Percentiles rank a stretch among this genome's conserved stretches.
These are phyloP conservation scores for Coemansia sp. DNA, from an alignment of 192 early-diverging fungal genomes.

Conservation along the genomic window DNA sequence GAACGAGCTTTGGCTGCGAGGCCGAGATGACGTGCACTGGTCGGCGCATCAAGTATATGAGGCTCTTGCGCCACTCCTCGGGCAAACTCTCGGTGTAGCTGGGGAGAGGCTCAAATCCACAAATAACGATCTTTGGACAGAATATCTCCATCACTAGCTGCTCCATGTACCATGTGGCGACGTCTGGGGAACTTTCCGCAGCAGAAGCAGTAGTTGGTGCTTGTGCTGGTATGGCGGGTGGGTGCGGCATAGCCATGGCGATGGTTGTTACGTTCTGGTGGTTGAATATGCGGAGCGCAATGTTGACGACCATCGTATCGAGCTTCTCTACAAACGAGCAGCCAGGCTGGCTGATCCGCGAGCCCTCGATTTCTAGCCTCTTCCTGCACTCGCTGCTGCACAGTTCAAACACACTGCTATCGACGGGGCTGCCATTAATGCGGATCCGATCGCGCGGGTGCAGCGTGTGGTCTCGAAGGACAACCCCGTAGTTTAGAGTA, in stretches of 20 bases:
- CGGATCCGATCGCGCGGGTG: conserved; percentile 26
- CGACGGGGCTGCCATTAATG: conserved; percentile 33
- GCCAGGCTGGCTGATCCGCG: conserved; percentile 5
- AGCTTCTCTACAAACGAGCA: conserved; percentile 6
- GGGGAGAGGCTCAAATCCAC: conserved; percentile 46
- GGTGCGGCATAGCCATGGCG: conserved; percentile 20
- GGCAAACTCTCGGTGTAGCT: conserved; percentile 30
- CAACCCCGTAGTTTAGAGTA: conserved; percentile 35
- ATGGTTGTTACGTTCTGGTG: conserved; percentile 29
- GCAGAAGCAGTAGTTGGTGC: neutral
- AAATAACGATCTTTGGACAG: conserved; percentile 29
- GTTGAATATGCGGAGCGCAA: conserved; percentile 42
- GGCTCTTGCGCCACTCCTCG: conserved; percentile 34
- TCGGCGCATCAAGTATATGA: conserved; percentile 35
- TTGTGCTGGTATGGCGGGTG: neutral
- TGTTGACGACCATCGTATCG: conserved; percentile 25
- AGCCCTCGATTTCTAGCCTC: conserved; percentile 12
- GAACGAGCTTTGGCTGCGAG: conserved; percentile 36
- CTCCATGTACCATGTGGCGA: conserved; percentile 17
- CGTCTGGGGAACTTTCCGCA: neutral
- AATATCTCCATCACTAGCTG: conserved; percentile 32
- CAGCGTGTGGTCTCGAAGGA: conserved; percentile 30
- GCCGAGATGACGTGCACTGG: conserved; percentile 37
- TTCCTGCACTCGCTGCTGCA: conserved; percentile 21
- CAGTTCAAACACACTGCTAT: conserved; percentile 21